Base-by-base conservation (phyloP, 768 basidiomycete species). In the Leccinellum rugosiceps region DNA sequence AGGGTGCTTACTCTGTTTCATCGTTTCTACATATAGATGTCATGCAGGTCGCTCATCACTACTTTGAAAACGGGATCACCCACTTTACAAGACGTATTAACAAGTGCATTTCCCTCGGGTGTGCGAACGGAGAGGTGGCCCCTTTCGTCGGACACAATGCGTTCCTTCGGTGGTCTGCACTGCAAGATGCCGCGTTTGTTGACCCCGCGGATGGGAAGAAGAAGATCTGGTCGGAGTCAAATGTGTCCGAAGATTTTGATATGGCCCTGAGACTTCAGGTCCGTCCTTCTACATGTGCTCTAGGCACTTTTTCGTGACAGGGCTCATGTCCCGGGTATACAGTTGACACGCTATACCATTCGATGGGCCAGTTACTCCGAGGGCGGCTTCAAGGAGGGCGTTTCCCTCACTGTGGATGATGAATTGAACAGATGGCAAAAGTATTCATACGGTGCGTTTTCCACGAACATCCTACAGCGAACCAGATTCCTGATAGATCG, bases 341-440 rank as follows among this genome's bases (percentile, higher is more conserved):
- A 64, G 67, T 45, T 69, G 60, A 69, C 58, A 46, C 56, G 55
- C 6, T 70, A 70, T 26, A 26, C 11, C 3, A 68, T 73, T 44
- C 85, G 65, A 10, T 76, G 90, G 92, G 88, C 92, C n/a, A 90
- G 88, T 1, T 96, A 95, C 69, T 88, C 86, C 3, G 79, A 88
- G 15, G 88, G 92, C 46, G 90, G 85, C 0, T 95, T 95, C 80
- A 90, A 94, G 75, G 94, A 97, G 67, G 94, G 94, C 61, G 93
- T 97, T n/a, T 91, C 89, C 1, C 76, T 97, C 2, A 94, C 94
- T 0, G 87, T 86, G 57, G 92, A 94, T 55, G 94, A 97, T 66
- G 94, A 97, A 67, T 73, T 97, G n/a, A 94, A 94, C 67, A 71
- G 94, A 7, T 97, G 94, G 94, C 91, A 94, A 60, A 96, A 95